Base-by-base conservation (phyloP, 495 filamentous ascomycete genomes). In the Penicillium lividum region DNA sequence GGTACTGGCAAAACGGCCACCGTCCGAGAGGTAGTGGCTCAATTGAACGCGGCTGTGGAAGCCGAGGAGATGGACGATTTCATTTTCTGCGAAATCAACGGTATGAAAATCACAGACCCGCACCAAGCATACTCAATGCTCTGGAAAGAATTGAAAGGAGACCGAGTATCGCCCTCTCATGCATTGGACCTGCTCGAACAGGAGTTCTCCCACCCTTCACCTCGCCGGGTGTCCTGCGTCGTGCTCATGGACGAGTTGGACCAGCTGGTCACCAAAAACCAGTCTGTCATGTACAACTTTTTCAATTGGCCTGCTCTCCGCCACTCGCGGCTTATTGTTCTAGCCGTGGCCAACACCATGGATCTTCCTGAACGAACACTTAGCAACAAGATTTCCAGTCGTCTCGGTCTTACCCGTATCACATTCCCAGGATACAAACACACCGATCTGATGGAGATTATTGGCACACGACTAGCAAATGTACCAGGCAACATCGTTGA, bases 271-370 rank as follows among this genome's bases (percentile, higher is more conserved):
- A 99, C 95, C 22, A 93, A 91, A 58, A 97, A 94, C 67, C 95
- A 99, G 64, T 91, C 90, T 28, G 95, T 99, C 68, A 99, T 99
- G 95, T 99, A 99, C 77, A 99, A 99, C 68, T 99, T 99, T 73
- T 99, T 99, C 84, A 99, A 99, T 67, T 99, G 95, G 95, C 95
- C 95, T n/a, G 86, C 87, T 18, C 82, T 97, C 18, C 85, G 89
- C 34, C 91, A 99, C 68, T 94, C 90, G 30, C 83, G 92, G 46
- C 81, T 99, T 34, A 97, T 98, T 68, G 95, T 99, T 11, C 82
- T 99, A 0, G 95, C 95, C 7, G 95, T 99, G 9, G 95, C 95
- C 34, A 99, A 99, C 72, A 99, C 95, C 22, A 99, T 99, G 95
- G 95, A 99, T 73, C 77, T 99, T 22, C 95, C 95, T 0, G 95